A percentile compares a stretch with the other conserved stretches of the same genome.
phyloP scores from a whole-genome alignment of 441 rosid species.

The Daphne laureola region DNA sequence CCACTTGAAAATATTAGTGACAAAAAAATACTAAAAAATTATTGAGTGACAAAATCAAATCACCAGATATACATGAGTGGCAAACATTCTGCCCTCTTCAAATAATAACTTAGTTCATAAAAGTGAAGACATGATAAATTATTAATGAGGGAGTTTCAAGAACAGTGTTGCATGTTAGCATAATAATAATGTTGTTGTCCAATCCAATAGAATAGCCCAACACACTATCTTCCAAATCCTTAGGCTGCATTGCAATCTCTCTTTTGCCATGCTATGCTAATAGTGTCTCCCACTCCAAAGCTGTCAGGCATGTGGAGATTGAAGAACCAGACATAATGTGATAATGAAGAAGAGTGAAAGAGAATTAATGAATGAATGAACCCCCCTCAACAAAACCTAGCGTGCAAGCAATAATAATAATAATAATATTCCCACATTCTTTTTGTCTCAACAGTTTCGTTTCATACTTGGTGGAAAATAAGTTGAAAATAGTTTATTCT shows the following conservation, averaged over 20 bases:
- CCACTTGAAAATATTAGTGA: too few species aligned
- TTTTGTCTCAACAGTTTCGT: slow-evolving; percentile 18
- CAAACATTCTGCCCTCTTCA: too few species aligned
- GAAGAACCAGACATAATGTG: slow-evolving; percentile 12
- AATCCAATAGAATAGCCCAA: slow-evolving; percentile 8
- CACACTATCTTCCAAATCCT: slow-evolving; percentile 15
- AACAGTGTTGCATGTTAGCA: too few species aligned
- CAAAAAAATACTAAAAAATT: too few species aligned
- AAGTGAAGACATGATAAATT: too few species aligned
- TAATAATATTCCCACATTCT: slow-evolving; percentile 14
- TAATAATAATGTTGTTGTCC: slow-evolving; percentile 16
- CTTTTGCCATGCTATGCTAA: slow-evolving; percentile 14
- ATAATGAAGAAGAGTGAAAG: slow-evolving; percentile 18
- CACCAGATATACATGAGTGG: too few species aligned
- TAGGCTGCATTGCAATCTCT: slow-evolving; percentile 13
- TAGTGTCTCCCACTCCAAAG: slow-evolving; percentile 15
- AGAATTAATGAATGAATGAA: too few species aligned
- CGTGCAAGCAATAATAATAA: slow-evolving; percentile 38
- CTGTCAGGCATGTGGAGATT: slow-evolving; percentile 37
- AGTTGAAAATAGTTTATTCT: too few species aligned
- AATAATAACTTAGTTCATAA: too few species aligned
- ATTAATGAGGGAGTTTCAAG: too few species aligned
- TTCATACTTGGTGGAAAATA: too few species aligned
- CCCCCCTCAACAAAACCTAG: slow-evolving; percentile 34
- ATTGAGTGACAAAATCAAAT: too few species aligned